A percentile compares a stretch with the other conserved stretches of the same genome.
These are phyloP conservation scores for Oryza meyeriana DNA, from an alignment of 176 grass and related monocot genomes.

Conservation along the genomic window DNA sequence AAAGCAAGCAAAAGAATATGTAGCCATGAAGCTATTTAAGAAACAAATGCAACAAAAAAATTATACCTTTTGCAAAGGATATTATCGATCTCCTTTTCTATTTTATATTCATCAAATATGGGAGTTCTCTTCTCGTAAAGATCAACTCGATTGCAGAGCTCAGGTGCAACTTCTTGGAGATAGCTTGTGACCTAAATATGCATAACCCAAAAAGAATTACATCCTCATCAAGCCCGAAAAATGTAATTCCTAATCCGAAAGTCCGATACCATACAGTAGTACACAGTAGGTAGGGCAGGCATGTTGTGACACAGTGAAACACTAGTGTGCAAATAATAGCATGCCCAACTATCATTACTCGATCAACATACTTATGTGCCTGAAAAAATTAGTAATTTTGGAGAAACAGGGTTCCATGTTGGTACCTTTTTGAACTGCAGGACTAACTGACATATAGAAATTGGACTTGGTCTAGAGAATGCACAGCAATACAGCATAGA, in stretches of 20 bases:
- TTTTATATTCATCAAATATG: slow-evolving; percentile 89
- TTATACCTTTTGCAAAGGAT: slow-evolving; percentile 93
- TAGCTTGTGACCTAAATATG: slow-evolving; percentile 70
- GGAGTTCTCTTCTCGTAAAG: slow-evolving; percentile 82
- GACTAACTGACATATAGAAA: slow-evolving; percentile 11
- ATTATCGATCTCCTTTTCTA: slow-evolving; percentile 88
- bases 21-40: background rate
- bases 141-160: slow-evolving; percentile 79
- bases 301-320: background rate
- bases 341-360: background rate
- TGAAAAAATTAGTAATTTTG: slow-evolving; percentile 25
- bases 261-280: background rate
- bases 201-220: background rate
- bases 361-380: background rate
- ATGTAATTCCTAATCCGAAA: slow-evolving; percentile 16
- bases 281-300: slow-evolving; percentile 4
- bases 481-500: slow-evolving; percentile 19
- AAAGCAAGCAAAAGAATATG: slow-evolving; percentile 16
- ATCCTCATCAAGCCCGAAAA: background rate
- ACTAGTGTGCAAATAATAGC: background rate
- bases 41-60: background rate
- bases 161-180: slow-evolving; percentile 90
- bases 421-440: background rate
- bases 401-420: slow-evolving; percentile 2
- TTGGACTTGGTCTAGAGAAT: slow-evolving; percentile 5